A percentile compares a stretch with the other conserved stretches of the same genome.
Evolutionary conservation across 1,139 yeast species (phyloP).

Genomic region (Taphrina communis): DNA sequence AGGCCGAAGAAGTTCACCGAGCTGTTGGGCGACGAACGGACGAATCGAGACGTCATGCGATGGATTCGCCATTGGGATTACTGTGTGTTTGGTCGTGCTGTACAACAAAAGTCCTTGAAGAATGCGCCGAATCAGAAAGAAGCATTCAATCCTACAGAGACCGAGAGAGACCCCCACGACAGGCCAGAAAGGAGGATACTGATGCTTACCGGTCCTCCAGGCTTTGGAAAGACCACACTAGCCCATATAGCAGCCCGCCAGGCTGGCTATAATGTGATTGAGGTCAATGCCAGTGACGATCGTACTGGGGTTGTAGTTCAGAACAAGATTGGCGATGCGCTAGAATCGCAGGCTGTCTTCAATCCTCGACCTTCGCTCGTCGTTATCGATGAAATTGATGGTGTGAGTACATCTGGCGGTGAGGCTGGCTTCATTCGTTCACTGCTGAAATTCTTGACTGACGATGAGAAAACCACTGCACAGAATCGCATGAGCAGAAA

Average conservation of each 20-base stretch:
- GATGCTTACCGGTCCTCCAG: slow-evolving; percentile 89
- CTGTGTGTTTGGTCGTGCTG: slow-evolving; percentile 61
- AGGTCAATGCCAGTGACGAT: slow-evolving; percentile 90
- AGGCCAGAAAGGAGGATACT: slow-evolving; percentile 76
- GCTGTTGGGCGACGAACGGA: slow-evolving; percentile 78
- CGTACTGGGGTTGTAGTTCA: slow-evolving; percentile 64
- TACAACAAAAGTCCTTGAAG: slow-evolving; percentile 2
- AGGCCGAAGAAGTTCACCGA: slow-evolving; percentile 76
- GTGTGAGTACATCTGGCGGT: slow-evolving; percentile 53
- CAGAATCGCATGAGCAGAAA: background rate
- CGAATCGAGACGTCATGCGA: slow-evolving; percentile 69
- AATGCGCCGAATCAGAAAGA: background rate
- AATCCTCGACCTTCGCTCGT: slow-evolving; percentile 78
- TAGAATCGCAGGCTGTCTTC: slow-evolving; percentile 64
- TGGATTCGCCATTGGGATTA: slow-evolving; percentile 87
- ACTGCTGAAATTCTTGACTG: slow-evolving; percentile 63
- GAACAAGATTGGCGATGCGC: slow-evolving; percentile 70
- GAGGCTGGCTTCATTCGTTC: slow-evolving; percentile 70
- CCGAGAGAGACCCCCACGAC: slow-evolving; percentile 60
- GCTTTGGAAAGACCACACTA: slow-evolving; percentile 91
- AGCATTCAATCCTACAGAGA: slow-evolving; percentile 5
- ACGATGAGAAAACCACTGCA: slow-evolving; percentile 61
- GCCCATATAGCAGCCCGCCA: slow-evolving; percentile 85
- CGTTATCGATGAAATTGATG: slow-evolving; percentile 89
- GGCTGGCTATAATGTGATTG: slow-evolving; percentile 79